Percentiles rank a stretch among this genome's conserved stretches.
phyloP scores from a whole-genome alignment of 768 basidiomycete species.

The Mrakia blollopis region DNA sequence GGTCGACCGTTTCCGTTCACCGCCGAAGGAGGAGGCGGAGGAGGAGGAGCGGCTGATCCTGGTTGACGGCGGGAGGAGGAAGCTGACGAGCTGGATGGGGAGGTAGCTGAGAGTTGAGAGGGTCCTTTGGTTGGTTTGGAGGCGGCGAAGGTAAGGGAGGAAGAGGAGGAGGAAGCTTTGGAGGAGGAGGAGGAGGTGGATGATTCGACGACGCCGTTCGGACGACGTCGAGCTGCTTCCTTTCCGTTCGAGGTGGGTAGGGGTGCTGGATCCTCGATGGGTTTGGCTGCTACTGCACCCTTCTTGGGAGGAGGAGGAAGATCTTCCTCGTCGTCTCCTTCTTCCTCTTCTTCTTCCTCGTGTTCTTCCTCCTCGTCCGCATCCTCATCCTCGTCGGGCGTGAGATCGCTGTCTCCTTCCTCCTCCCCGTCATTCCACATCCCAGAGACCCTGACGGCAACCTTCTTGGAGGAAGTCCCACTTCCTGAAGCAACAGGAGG shows the following conservation, averaged over 20 bases:
- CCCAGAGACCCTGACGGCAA: neutral
- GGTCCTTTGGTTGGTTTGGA: neutral
- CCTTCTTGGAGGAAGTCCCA: neutral
- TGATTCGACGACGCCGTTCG: neutral
- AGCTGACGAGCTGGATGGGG: neutral
- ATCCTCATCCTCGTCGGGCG: constrained; percentile 28
- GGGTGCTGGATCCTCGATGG: neutral
- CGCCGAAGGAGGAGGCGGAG: neutral
- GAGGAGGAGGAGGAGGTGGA: neutral
- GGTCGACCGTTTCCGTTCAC: neutral
- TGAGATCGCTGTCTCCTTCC: constrained; percentile 29
- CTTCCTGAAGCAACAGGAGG: neutral
- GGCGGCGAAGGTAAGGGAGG: too few relatives aligned
- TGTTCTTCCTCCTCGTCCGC: neutral
- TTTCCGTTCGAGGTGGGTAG: too few relatives aligned
- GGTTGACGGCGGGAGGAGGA: neutral
- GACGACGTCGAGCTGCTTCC: constrained; percentile 1
- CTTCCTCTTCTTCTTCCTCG: constrained; percentile 13
- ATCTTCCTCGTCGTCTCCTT: constrained; percentile 6
- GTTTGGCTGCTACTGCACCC: too few relatives aligned
- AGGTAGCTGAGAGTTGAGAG: neutral
- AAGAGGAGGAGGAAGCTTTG: too few relatives aligned
- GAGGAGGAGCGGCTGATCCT: neutral
- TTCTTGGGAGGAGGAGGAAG: constrained; percentile 24
- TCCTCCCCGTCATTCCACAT: constrained; percentile 28